phyloP scores from a whole-genome alignment of 2,329 filamentous ascomycete species.

The Xylaria arbuscula region DNA sequence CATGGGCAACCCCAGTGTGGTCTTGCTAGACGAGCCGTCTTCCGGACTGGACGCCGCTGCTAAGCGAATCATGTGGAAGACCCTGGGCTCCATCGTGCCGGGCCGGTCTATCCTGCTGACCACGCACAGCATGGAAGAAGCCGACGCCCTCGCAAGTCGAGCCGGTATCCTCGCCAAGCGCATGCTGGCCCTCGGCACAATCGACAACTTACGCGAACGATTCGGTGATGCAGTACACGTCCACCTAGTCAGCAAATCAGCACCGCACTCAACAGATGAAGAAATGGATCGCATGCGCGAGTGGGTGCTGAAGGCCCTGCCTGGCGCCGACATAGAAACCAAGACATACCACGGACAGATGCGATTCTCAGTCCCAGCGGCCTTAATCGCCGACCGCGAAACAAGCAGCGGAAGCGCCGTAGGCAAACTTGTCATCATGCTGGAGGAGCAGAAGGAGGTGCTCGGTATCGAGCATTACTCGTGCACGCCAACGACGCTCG shows the following conservation, averaged over 20 bases:
- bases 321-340: conserved; percentile 74
- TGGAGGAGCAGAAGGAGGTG: conserved; percentile 76
- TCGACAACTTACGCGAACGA: conserved; percentile 75
- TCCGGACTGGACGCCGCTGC: conserved; percentile 91
- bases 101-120: conserved; percentile 88
- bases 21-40: conserved; percentile 89
- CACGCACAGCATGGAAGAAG: conserved; percentile 96
- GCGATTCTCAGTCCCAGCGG: conserved; percentile 79
- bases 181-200: conserved; percentile 87
- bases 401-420: conserved; percentile 68
- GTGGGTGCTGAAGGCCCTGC: conserved; percentile 74
- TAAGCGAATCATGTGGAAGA: conserved; percentile 94
- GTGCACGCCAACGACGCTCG: conserved; percentile 85
- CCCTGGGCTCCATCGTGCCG: conserved; percentile 76
- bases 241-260: conserved; percentile 79
- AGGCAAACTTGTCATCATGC: conserved; percentile 73
- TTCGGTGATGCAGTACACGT: conserved; percentile 85
- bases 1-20: conserved; percentile 89
- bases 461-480: conserved; percentile 87
- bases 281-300: conserved; percentile 74
- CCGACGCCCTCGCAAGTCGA: conserved; percentile 84
- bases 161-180: conserved; percentile 86
- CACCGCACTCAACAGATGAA: conserved; percentile 75
- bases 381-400: conserved; percentile 58
- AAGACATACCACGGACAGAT: conserved; percentile 87